Conservation (phyloP, 805 yeast species). For the Yamadazyma akitaensis region DNA sequence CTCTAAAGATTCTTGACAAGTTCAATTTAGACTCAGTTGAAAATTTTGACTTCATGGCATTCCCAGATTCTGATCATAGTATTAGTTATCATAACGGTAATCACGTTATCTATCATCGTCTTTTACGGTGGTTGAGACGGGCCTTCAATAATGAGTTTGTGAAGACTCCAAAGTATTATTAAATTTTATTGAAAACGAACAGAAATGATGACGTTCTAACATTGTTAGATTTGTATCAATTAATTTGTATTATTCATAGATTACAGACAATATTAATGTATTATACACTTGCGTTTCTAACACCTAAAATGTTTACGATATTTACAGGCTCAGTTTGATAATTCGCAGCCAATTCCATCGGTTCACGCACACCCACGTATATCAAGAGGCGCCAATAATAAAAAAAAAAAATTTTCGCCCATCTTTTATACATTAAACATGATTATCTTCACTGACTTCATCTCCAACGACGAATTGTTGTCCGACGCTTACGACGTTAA, state of each 20-base stretch:
- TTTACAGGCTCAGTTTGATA: neutral
- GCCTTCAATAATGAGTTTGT: slow-evolving; percentile 39
- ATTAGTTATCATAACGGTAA: slow-evolving; percentile 80
- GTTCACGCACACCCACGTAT: neutral
- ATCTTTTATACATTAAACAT: slow-evolving; percentile 17
- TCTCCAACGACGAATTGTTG: slow-evolving; percentile 93
- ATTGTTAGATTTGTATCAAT: too few species aligned
- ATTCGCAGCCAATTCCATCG: neutral
- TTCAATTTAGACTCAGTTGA: slow-evolving; percentile 52
- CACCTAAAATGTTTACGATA: too few species aligned
- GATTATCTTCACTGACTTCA: slow-evolving; percentile 60
- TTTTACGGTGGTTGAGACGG: slow-evolving; percentile 62
- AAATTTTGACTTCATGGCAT: slow-evolving; percentile 81
- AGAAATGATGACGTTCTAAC: too few species aligned
- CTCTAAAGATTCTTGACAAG: slow-evolving; percentile 70
- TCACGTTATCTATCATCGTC: slow-evolving; percentile 64
- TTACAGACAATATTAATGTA: neutral
- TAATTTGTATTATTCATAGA: neutral
- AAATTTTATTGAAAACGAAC: neutral
- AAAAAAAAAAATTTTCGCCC: slow-evolving; percentile 11
- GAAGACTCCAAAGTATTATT: neutral
- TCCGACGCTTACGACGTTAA: slow-evolving; percentile 95
- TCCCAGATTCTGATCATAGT: slow-evolving; percentile 91
- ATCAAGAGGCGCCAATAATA: neutral
- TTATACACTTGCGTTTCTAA: neutral